Conservation (phyloP, 208 protist genomes). For the Herpetomonas samuelpessoai region DNA sequence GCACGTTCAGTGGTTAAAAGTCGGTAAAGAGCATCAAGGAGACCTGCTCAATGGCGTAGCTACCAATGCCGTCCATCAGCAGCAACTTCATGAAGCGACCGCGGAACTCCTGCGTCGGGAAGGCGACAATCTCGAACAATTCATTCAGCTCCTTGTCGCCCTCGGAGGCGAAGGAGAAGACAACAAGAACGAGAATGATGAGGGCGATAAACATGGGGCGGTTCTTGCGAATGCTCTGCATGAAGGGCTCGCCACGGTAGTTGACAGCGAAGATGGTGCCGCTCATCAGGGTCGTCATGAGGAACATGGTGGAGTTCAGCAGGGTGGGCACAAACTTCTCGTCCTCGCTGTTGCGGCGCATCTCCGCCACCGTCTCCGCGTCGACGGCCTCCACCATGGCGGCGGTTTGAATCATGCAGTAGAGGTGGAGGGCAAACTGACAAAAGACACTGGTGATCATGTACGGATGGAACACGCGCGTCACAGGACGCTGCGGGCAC, state of each 20-base stretch:
- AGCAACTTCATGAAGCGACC: constrained; percentile 71
- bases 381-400: constrained; percentile 76
- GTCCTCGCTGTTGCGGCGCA: constrained; percentile 61
- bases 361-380: constrained; percentile 41
- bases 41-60: constrained; percentile 74
- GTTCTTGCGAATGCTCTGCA: constrained; percentile 92
- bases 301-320: constrained; percentile 97
- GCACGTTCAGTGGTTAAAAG: too few species aligned
- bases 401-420: constrained; percentile 86
- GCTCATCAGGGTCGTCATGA: constrained; percentile 94
- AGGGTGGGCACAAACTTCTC: constrained; percentile 95
- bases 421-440: constrained; percentile 97
- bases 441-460: constrained; percentile 93
- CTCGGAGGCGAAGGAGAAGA: constrained; percentile 82
- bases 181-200: constrained; percentile 60
- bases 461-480: constrained; percentile 95
- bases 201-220: constrained; percentile 88
- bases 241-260: constrained; percentile 96
- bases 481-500: constrained; percentile 89
- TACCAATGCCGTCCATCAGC: constrained; percentile 62
- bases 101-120: constrained; percentile 78
- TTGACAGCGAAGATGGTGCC: constrained; percentile 97
- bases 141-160: constrained; percentile 73
- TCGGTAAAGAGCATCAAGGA: constrained; percentile 79
- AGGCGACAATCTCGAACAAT: constrained; percentile 87